Percentiles rank a stretch among this genome's conserved stretches.
These are phyloP conservation scores for Hymenoscyphus scutula DNA, from an alignment of 2,329 filamentous ascomycete genomes.

Conservation along the genomic window DNA sequence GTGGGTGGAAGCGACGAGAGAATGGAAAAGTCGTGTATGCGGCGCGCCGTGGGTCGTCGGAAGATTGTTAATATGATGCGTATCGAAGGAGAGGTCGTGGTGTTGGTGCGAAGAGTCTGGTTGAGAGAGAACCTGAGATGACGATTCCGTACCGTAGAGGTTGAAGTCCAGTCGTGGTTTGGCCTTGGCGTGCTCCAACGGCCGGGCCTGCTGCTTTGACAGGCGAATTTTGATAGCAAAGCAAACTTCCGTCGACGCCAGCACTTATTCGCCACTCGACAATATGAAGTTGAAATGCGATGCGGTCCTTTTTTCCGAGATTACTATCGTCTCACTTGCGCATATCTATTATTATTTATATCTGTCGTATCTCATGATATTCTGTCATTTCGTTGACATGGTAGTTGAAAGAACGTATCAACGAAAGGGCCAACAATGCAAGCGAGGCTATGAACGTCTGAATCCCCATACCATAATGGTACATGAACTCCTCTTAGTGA, in stretches of 20 bases:
- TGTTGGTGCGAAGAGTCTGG: conserved; percentile 9
- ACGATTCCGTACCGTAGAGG: no score
- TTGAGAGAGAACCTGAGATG: neutral
- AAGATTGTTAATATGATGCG: conserved; percentile 3
- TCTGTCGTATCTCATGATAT: neutral
- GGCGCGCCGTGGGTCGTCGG: conserved; percentile 5
- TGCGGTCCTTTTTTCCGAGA: no score
- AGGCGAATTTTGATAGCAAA: no score
- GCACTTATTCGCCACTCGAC: no score
- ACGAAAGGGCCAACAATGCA: neutral
- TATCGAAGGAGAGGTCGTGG: neutral
- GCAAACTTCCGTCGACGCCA: no score
- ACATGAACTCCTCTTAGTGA: neutral
- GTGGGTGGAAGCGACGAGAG: neutral
- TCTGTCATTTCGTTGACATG: neutral
- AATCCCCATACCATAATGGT: neutral
- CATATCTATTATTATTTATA: no score
- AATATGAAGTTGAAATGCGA: no score
- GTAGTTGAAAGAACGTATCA: neutral
- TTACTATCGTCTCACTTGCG: no score
- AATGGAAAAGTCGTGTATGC: neutral
- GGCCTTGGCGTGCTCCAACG: neutral
- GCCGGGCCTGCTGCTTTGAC: no score
- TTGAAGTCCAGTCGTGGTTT: no score
- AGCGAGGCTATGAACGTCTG: conserved; percentile 1